These are phyloP conservation scores for Fusarium euwallaceae DNA, from an alignment of 2,329 filamentous ascomycete species.

Conservation along the genomic window DNA sequence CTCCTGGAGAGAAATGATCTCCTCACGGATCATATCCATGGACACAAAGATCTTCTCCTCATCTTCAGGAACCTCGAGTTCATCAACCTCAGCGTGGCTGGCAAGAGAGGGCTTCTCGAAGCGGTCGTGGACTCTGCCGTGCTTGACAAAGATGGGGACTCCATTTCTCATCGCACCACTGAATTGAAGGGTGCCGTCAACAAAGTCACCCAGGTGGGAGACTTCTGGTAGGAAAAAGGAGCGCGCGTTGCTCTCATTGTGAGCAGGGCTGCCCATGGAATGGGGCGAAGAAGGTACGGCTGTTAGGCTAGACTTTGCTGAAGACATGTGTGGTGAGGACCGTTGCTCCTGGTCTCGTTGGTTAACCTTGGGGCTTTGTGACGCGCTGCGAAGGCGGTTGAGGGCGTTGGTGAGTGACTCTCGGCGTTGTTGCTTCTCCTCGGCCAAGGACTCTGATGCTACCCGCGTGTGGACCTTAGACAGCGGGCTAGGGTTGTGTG, in stretches of 20 bases:
- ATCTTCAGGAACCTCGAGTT: conserved; percentile 63
- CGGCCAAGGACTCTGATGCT: conserved; percentile 46
- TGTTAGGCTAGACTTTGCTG: conserved; percentile 57
- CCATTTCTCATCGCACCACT: conserved; percentile 65
- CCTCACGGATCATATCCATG: conserved; percentile 72
- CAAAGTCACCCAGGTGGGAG: conserved; percentile 68
- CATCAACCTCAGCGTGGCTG: conserved; percentile 64
- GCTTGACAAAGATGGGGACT: conserved; percentile 68
- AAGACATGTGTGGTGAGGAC: conserved; percentile 53
- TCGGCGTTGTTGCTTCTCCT: conserved; percentile 43
- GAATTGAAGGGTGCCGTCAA: conserved; percentile 67
- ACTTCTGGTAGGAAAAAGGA: conserved; percentile 69
- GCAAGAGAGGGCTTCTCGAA: conserved; percentile 49
- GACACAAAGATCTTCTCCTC: conserved; percentile 72
- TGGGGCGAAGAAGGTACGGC: conserved; percentile 57
- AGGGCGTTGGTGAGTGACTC: conserved; percentile 52
- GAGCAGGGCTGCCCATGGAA: conserved; percentile 50
- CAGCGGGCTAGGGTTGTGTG: conserved; percentile 55
- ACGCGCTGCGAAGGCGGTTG: conserved; percentile 53
- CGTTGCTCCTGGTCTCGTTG: conserved; percentile 40
- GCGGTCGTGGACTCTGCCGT: conserved; percentile 64
- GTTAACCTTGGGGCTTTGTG: conserved; percentile 48
- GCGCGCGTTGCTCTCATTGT: conserved; percentile 59
- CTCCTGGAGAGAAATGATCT: conserved; percentile 67
- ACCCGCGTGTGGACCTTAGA: conserved; percentile 52